These are phyloP conservation scores for Metschnikowia baotianmanensis DNA, from an alignment of 805 yeast genomes.

Conservation along the genomic window DNA sequence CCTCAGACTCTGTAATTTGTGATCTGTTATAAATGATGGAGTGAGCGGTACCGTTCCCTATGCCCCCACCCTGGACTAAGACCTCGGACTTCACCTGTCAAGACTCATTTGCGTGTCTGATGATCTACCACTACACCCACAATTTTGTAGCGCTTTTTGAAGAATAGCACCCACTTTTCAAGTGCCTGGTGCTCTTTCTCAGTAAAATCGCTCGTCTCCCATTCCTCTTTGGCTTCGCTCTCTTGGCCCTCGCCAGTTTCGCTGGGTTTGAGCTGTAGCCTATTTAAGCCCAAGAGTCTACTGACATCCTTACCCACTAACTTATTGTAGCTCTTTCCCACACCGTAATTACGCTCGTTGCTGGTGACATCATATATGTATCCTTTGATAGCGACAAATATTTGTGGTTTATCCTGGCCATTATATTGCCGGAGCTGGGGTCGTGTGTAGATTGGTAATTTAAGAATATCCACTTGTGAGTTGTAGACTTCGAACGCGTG, in stretches of 20 bases:
- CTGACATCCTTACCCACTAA: slow-evolving; percentile 78
- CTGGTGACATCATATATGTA: slow-evolving; percentile 73
- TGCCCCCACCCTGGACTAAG: background rate
- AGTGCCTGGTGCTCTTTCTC: slow-evolving; percentile 60
- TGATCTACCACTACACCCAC: slow-evolving; percentile 39
- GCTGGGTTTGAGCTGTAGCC: slow-evolving; percentile 22
- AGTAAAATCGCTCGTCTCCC: slow-evolving; percentile 51
- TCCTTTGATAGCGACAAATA: slow-evolving; percentile 77
- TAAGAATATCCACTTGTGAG: slow-evolving; percentile 27
- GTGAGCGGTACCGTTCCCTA: no score
- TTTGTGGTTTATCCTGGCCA: slow-evolving; percentile 32
- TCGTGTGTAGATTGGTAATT: slow-evolving; percentile 35
- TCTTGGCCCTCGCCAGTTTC: slow-evolving; percentile 28
- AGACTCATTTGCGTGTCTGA: slow-evolving; percentile 8
- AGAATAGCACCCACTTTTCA: slow-evolving; percentile 74
- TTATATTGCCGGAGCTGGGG: slow-evolving; percentile 32
- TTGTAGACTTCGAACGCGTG: slow-evolving; percentile 30
- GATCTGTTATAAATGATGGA: no score
- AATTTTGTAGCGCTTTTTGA: slow-evolving; percentile 42
- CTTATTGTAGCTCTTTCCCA: slow-evolving; percentile 68
- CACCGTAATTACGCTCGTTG: slow-evolving; percentile 69
- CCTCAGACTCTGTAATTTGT: no score
- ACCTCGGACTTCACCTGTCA: background rate
- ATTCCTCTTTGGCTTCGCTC: slow-evolving; percentile 24
- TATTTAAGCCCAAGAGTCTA: slow-evolving; percentile 70